Evolutionary conservation across 2,329 filamentous ascomycete genomes (phyloP).

Genomic region (Diaporthe ampelina): DNA sequence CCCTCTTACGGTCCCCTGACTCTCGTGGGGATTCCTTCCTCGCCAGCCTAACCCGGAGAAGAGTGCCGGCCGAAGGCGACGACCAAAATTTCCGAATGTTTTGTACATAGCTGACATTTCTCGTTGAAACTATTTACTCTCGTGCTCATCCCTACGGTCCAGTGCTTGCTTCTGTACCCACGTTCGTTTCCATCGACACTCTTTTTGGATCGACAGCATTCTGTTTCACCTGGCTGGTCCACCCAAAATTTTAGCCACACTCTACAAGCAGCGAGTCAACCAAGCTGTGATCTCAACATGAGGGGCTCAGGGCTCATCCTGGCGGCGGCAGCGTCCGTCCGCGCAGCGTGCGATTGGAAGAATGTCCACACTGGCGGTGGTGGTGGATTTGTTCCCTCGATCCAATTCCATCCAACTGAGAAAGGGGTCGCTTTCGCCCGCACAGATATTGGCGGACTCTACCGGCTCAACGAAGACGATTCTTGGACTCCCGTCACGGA

Average conservation of each 20-base stretch:
- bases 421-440: slow-evolving; percentile 68
- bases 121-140: neutral
- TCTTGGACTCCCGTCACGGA: slow-evolving; percentile 36
- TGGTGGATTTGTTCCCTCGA: slow-evolving; percentile 69
- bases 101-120: slow-evolving; percentile 13
- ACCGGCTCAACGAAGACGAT: slow-evolving; percentile 67
- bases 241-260: neutral
- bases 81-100: neutral
- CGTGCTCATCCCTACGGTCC: no score
- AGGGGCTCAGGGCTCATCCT: slow-evolving; percentile 19
- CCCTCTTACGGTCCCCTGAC: neutral
- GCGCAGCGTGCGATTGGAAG: slow-evolving; percentile 48
- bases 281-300: neutral
- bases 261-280: neutral
- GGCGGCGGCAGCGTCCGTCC: slow-evolving; percentile 44
- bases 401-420: slow-evolving; percentile 67
- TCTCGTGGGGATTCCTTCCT: no score
- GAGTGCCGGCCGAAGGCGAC: neutral
- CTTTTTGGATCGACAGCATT: neutral
- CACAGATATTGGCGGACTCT: slow-evolving; percentile 70
- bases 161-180: neutral
- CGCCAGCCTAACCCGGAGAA: neutral
- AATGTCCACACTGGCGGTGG: slow-evolving; percentile 65
- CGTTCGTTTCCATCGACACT: neutral
- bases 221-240: slow-evolving; percentile 27